These are phyloP conservation scores for Alternaria sp. DNA, from an alignment of 2,329 filamentous ascomycete genomes.

Conservation along the genomic window DNA sequence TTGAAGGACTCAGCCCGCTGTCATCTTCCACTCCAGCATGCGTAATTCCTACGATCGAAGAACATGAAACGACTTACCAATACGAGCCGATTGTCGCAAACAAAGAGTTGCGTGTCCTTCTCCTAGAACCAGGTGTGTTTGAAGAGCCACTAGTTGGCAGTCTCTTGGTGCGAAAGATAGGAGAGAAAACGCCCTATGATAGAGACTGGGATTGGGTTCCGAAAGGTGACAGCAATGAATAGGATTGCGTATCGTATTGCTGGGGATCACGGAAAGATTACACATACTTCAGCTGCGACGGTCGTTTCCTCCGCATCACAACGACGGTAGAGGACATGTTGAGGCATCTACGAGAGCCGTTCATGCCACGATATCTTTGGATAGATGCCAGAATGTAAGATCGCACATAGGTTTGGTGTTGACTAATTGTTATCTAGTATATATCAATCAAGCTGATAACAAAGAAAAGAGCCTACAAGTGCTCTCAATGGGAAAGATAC, in stretches of 20 bases:
- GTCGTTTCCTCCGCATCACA: fast-evolving
- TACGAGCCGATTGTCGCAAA: not conserved
- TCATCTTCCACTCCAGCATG: not conserved
- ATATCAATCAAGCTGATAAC: not conserved
- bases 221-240: too few relatives aligned
- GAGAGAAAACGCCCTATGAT: not conserved
- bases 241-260: too few relatives aligned
- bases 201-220: too few relatives aligned
- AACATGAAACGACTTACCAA: not conserved
- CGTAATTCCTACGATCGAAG: not conserved
- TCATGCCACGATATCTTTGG: not conserved
- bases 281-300: too few relatives aligned
- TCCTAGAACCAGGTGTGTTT: not conserved
- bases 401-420: too few relatives aligned
- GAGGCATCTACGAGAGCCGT: too few relatives aligned
- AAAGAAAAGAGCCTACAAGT: not conserved
- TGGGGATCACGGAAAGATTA: too few relatives aligned
- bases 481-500: not conserved
- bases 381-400: not conserved
- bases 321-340: too few relatives aligned
- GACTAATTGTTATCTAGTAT: not conserved
- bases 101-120: not conserved
- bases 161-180: not conserved
- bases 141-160: not conserved
- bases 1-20: not conserved